These are phyloP conservation scores for Linderniella brevidens DNA, from an alignment of 257 asterid species.

Conservation along the genomic window DNA sequence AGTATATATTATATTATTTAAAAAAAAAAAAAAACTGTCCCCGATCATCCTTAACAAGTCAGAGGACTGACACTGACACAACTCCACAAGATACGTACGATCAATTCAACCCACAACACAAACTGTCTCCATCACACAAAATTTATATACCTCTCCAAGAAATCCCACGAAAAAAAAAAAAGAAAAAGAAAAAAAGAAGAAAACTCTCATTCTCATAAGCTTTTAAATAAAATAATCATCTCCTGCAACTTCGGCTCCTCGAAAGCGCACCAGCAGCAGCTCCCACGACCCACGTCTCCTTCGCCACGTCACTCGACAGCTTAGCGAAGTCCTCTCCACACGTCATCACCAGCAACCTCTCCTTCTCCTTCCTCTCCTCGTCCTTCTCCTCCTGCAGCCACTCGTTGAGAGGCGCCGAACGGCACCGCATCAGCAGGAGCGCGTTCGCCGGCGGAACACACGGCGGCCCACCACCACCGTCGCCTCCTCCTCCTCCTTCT, in stretches of 20 bases:
- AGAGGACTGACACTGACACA: too few relatives aligned
- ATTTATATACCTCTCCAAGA: too few relatives aligned
- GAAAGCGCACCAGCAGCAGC: background rate
- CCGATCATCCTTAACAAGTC: too few relatives aligned
- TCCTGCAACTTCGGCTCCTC: conserved; percentile 1
- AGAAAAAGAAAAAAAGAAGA: too few relatives aligned
- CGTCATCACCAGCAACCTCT: background rate
- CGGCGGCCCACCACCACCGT: background rate
- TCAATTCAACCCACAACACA: too few relatives aligned
- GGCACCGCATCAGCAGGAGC: conserved; percentile 4
- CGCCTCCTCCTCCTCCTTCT: background rate
- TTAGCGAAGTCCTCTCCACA: background rate
- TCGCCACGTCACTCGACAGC: background rate
- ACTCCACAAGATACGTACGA: too few relatives aligned
- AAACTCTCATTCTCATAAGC: too few relatives aligned
- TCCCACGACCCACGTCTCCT: conserved; percentile 4
- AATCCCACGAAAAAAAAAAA: too few relatives aligned
- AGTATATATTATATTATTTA: too few relatives aligned
- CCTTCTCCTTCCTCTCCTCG: background rate
- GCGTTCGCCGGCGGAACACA: conserved; percentile 2
- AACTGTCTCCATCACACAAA: too few relatives aligned
- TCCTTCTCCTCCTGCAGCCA: conserved; percentile 3
- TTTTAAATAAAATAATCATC: background rate
- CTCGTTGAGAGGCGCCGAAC: background rate
- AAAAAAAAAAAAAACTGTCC: too few relatives aligned